Base-by-base conservation (phyloP, 176 grass and related monocot genomes). In the Triticum urartu region DNA sequence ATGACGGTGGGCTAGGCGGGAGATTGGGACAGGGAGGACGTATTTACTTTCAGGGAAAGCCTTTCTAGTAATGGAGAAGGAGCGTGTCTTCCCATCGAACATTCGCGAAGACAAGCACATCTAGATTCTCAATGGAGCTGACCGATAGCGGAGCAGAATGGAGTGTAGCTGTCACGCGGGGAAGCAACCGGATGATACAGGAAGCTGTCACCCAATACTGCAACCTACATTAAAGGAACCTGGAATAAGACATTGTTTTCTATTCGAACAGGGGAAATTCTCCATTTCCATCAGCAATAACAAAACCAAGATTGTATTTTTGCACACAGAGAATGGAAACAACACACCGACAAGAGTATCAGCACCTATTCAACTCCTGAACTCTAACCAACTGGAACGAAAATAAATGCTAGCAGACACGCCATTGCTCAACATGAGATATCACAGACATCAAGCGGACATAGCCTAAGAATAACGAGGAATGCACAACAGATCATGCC, bases 141-240 rank as follows among this genome's bases (percentile, higher is more conserved):
- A 63, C 15, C 15, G 5, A 32, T 22, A 3, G 11, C 50, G 5
- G 32, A 63, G 15, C 7, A 6, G 45, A 26, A 65, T 20, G 61
- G 13, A 38, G 35, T 58, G 48, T 28, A 60, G 30, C 25, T 84
- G 20, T 75, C 38, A 67, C 35, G 35, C 20, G 11, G 34, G 25
- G 7, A 47, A 79, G 80, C 1, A 4, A 65, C 35, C 26, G 66
- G 35, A 47, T 14, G 39, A 70, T 74, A 11, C 34, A 34, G 42
- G 67, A 72, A 68, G 45, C 21, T 84, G 66, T 5, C 36, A 58
- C 34, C 80, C 74, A 18, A 58, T 42, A 86, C 9, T 24, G 45
- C 72, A 54, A 90, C 89, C 89, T 90, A 90, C 89, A 90, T 75
- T 77, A 45, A 78, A 86, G 59, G 72, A 88, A 81, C 47, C 26